Evolutionary conservation across 495 filamentous ascomycete genomes (phyloP).

Genomic region (Umbilicaria muhlenbergii): DNA sequence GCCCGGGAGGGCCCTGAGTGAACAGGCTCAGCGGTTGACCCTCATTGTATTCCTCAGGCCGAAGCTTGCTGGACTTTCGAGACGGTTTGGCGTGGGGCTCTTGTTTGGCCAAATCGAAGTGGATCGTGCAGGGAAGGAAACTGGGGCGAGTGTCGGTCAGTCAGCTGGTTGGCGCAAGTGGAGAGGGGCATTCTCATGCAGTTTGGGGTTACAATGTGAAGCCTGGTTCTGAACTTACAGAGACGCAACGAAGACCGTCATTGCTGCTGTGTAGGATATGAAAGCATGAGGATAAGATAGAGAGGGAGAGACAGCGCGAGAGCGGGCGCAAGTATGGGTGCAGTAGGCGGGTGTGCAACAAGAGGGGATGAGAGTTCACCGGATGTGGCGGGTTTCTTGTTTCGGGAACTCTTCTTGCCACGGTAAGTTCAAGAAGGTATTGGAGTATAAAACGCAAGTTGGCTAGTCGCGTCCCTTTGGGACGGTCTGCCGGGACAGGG

Average conservation of each 20-base stretch:
- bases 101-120: constrained; percentile 40
- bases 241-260: constrained; percentile 76
- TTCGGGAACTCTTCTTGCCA: no score
- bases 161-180: constrained; percentile 1
- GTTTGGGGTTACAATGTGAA: neutral
- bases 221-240: constrained; percentile 39
- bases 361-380: no score
- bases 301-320: constrained; percentile 3
- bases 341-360: no score
- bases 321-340: no score
- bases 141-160: constrained; percentile 26
- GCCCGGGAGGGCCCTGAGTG: neutral
- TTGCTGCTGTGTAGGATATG: constrained; percentile 21
- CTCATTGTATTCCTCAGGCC: constrained; percentile 12
- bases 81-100: constrained; percentile 19
- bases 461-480: no score
- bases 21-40: constrained; percentile 5
- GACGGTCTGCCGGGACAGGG: no score
- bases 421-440: no score
- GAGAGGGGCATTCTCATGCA: constrained; percentile 1
- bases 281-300: neutral
- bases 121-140: constrained; percentile 79
- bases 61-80: constrained; percentile 9
- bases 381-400: no score
- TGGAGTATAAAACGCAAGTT: no score